Conservation (phyloP, 2,329 filamentous ascomycete species). For the Trichoderma sp. region DNA sequence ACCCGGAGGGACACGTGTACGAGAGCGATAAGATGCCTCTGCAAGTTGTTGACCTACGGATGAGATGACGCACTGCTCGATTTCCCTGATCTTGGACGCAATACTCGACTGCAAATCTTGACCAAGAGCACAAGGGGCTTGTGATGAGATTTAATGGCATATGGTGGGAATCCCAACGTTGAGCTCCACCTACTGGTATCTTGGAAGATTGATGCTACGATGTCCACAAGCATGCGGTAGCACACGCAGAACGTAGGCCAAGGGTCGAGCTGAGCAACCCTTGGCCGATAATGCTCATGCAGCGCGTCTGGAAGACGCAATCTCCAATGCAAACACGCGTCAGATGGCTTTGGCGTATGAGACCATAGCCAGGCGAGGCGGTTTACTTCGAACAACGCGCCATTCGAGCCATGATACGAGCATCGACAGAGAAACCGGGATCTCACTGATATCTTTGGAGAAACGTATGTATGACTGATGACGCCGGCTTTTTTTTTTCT, state of each 20-base stretch:
- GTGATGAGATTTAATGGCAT: too few relatives aligned
- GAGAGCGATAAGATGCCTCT: constrained; percentile 68
- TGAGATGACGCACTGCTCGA: constrained; percentile 27
- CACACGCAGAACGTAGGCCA: neutral
- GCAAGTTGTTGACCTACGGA: constrained; percentile 56
- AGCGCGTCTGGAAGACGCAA: neutral
- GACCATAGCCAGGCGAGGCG: neutral
- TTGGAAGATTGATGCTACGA: neutral
- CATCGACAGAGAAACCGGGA: too few relatives aligned
- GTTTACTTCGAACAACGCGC: neutral
- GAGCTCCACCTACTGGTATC: too few relatives aligned
- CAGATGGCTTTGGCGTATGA: neutral
- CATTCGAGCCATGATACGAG: neutral
- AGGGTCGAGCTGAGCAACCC: neutral
- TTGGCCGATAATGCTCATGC: neutral
- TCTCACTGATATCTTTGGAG: too few relatives aligned
- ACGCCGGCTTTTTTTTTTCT: too few relatives aligned
- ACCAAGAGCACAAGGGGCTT: too few relatives aligned
- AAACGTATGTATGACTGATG: too few relatives aligned
- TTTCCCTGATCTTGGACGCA: too few relatives aligned
- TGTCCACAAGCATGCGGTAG: neutral
- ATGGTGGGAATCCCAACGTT: neutral
- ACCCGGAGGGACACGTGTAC: constrained; percentile 69
- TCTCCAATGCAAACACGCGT: neutral
- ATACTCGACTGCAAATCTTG: neutral